These are phyloP conservation scores for Tuctoria greenei DNA, from an alignment of 176 grass and related monocot genomes.

Conservation along the genomic window DNA sequence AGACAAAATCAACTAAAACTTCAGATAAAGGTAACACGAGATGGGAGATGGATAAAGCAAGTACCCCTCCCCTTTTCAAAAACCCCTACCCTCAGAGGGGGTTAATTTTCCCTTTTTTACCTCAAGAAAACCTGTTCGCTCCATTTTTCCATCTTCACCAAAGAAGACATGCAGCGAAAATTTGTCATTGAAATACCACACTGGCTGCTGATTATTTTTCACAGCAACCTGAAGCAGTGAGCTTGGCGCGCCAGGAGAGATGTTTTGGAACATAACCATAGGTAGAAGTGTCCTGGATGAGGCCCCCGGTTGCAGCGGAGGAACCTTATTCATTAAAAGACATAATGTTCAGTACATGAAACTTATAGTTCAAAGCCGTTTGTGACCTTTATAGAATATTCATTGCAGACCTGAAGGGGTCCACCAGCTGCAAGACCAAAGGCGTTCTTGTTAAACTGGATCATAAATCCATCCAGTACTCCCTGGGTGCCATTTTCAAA, in stretches of 20 bases:
- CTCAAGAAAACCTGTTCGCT: slow-evolving; percentile 82
- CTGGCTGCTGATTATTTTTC: slow-evolving; percentile 98
- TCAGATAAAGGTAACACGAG: neutral
- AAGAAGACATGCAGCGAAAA: slow-evolving; percentile 72
- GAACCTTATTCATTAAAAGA: slow-evolving; percentile 52
- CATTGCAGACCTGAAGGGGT: slow-evolving; percentile 71
- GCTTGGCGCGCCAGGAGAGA: slow-evolving; percentile 70
- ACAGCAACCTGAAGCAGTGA: slow-evolving; percentile 78
- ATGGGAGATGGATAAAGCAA: neutral
- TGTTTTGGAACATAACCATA: slow-evolving; percentile 88
- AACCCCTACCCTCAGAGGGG: neutral
- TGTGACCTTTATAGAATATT: slow-evolving; percentile 3
- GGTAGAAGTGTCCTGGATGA: slow-evolving; percentile 79
- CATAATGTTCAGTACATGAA: slow-evolving; percentile 20
- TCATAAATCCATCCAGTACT: slow-evolving; percentile 97
- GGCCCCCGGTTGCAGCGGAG: slow-evolving; percentile 74
- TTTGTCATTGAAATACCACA: slow-evolving; percentile 98
- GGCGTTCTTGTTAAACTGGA: slow-evolving; percentile 99
- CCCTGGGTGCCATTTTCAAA: slow-evolving; percentile 81
- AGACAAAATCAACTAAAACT: slow-evolving; percentile 27
- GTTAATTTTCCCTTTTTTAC: slow-evolving; percentile 43
- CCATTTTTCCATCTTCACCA: slow-evolving; percentile 94
- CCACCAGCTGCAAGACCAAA: slow-evolving; percentile 87
- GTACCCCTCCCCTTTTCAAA: neutral
- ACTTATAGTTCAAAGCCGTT: neutral